Conservation (phyloP, 345 rosid species). For the Eucalyptus albens region DNA sequence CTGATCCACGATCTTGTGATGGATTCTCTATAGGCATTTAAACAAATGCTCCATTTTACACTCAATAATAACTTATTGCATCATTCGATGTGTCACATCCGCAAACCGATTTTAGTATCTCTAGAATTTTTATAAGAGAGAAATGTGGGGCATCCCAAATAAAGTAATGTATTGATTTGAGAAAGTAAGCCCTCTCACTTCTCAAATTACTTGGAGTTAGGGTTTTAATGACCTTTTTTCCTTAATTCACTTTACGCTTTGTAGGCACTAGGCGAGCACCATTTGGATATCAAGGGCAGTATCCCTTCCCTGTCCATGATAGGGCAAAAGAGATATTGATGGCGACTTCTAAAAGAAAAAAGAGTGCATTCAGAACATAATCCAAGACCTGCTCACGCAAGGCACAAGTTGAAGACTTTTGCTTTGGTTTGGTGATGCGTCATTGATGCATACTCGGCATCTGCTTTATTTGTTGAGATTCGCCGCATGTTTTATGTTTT, state of each 20-base stretch:
- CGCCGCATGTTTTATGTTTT: background rate
- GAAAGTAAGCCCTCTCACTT: background rate
- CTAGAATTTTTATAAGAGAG: background rate
- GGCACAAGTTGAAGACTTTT: background rate
- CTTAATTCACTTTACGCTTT: background rate
- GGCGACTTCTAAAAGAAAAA: background rate
- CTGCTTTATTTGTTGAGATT: background rate
- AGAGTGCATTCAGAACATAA: background rate
- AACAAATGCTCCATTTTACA: background rate
- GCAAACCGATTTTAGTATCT: background rate
- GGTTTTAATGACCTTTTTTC: background rate
- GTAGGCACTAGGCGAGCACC: background rate
- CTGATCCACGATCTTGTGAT: background rate
- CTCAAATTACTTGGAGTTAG: background rate
- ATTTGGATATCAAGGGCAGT: background rate
- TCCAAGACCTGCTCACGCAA: background rate
- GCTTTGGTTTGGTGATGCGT: background rate
- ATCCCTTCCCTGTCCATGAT: background rate
- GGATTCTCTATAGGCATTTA: background rate
- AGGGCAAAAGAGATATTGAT: background rate
- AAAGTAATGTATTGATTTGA: background rate
- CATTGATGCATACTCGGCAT: background rate
- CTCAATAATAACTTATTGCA: background rate
- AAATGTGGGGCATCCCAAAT: background rate
- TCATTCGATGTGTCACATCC: background rate